Evolutionary conservation across 345 rosid species (phyloP), one percentile per base, ranked within the genome.

Genomic region (Draba incana): DNA sequence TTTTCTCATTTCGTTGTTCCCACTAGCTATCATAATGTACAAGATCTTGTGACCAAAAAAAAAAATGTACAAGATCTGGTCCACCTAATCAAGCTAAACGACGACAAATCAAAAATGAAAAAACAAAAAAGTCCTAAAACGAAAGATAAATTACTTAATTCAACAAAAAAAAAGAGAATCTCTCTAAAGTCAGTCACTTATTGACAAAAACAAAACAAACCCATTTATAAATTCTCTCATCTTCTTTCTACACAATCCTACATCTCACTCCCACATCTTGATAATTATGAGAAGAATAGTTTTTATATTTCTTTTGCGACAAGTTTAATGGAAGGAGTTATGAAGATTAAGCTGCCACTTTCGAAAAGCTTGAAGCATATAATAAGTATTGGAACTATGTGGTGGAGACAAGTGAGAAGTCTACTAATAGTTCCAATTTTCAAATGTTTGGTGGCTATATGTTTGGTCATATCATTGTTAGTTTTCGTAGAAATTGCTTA

Each of bases 391-490:
- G 76, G 42, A 24, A 43, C 77, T 64, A 46, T 77, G 23, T 80
- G 84, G 85, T 70, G 64, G 66, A 65, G 50, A 56, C 69, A 70
- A 10, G 11, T 75, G 6, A 77, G 72, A 15, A 84, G 61, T 25
- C 81, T 84, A 55, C 51, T 84, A 45, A 44, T 84, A 33, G 80
- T 79, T 42, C 88, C 86, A 5, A 13, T 77, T 42, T 72, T 84
- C 72, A 75, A 76, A 53, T 30, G 76, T 15, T 51, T 78, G 71
- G 83, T 86, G 67, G 55, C 52, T 41, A 20, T 81, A 42, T 82
- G 91, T 79, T 68, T 84, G 66, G 79, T 71, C 53, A 79, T 84
- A 79, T 84, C 86, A 20, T 13, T 82, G 52, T 70, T 82, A 79
- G 68, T 84, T 13, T 84, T 86, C 66, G 20, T 79, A 10, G 91